phyloP scores from a whole-genome alignment of 495 filamentous ascomycete species.

The Penicillium canariense region DNA sequence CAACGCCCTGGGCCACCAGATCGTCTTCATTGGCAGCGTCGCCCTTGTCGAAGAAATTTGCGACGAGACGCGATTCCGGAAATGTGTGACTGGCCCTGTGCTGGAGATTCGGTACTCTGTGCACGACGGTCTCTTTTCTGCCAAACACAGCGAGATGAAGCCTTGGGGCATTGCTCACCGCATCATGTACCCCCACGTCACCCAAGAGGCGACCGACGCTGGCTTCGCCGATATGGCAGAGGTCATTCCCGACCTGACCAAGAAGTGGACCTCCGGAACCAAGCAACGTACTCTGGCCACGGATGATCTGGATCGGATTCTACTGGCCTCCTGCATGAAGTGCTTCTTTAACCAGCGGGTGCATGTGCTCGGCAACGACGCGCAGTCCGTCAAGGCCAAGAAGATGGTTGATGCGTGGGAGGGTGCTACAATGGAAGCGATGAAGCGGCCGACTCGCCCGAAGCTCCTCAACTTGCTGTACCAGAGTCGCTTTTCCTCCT shows the following conservation, averaged over 20 bases:
- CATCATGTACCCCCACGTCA: slow-evolving; percentile 27
- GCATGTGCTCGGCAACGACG: slow-evolving; percentile 27
- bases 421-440: slow-evolving; percentile 39
- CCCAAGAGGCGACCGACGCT: slow-evolving; percentile 15
- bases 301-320: slow-evolving; percentile 68
- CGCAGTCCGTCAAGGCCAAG: slow-evolving; percentile 16
- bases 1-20: slow-evolving; percentile 50
- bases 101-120: slow-evolving; percentile 60
- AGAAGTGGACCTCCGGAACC: slow-evolving; percentile 22
- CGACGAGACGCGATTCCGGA: slow-evolving; percentile 69
- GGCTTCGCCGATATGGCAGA: slow-evolving; percentile 28
- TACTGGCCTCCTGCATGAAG: slow-evolving; percentile 66
- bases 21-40: slow-evolving; percentile 54
- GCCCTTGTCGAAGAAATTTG: slow-evolving; percentile 67
- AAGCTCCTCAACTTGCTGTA: slow-evolving; percentile 37
- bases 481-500: slow-evolving; percentile 47
- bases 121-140: slow-evolving; percentile 73
- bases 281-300: slow-evolving; percentile 20
- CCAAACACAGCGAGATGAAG: slow-evolving; percentile 53
- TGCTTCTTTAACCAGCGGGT: slow-evolving; percentile 47
- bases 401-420: slow-evolving; percentile 39
- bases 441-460: slow-evolving; percentile 40
- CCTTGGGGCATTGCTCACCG: slow-evolving; percentile 59
- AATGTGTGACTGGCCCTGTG: slow-evolving; percentile 58
- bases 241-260: slow-evolving; percentile 25